phyloP scores from a whole-genome alignment of 257 asterid species.

The Dorcoceras hygrometricum region DNA sequence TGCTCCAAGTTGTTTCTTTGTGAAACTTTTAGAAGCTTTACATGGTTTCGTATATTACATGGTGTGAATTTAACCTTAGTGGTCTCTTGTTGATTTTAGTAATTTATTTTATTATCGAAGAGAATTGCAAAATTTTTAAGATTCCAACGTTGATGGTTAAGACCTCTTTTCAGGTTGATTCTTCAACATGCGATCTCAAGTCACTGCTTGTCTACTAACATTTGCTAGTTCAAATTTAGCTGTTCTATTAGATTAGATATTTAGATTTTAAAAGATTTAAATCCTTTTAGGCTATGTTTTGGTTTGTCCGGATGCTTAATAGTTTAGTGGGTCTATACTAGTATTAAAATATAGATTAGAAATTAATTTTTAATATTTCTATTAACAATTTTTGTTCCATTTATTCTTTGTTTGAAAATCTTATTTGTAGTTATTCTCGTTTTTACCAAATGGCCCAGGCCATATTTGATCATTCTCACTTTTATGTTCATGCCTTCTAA shows the following conservation, averaged over 20 bases:
- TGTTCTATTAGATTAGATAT: neutral
- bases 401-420: no score
- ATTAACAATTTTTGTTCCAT: neutral
- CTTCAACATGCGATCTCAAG: constrained; percentile 5
- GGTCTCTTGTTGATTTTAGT: neutral
- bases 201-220: neutral
- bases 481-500: neutral
- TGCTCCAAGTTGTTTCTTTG: constrained; percentile 12
- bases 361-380: no score
- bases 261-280: neutral
- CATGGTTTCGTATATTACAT: constrained; percentile 5
- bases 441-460: neutral
- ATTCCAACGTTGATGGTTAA: constrained; percentile 7
- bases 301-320: neutral
- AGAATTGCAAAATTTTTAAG: constrained; percentile 19
- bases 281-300: neutral
- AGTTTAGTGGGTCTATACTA: neutral
- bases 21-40: constrained; percentile 9
- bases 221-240: neutral
- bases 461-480: neutral
- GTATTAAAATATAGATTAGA: neutral
- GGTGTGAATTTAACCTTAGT: neutral
- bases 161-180: constrained; percentile 1
- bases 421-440: neutral
- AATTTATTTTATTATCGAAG: constrained; percentile 1